phyloP scores from a whole-genome alignment of 2,329 filamentous ascomycete genomes.

The Dothistroma septosporum region DNA sequence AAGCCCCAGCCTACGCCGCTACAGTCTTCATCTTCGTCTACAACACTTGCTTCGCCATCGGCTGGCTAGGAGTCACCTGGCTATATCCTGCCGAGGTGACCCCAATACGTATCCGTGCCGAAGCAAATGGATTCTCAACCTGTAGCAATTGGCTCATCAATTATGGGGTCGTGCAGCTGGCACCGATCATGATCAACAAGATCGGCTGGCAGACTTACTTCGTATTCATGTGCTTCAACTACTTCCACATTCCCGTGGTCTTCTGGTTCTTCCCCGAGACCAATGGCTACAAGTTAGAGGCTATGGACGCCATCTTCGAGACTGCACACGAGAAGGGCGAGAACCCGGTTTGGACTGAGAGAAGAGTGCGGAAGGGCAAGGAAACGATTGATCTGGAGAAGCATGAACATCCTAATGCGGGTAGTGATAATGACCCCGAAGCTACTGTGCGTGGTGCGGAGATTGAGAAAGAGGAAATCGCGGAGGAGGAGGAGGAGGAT shows the following conservation, averaged over 20 bases:
- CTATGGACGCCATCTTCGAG: slow-evolving; percentile 28
- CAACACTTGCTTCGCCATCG: slow-evolving; percentile 25
- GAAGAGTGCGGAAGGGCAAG: slow-evolving; percentile 22
- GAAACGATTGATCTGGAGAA: slow-evolving; percentile 21
- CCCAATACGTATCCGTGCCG: slow-evolving; percentile 48
- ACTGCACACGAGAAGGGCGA: slow-evolving; percentile 28
- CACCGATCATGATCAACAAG: slow-evolving; percentile 46
- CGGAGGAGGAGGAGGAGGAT: slow-evolving; percentile 6
- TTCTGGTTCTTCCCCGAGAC: slow-evolving; percentile 24
- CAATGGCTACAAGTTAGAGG: slow-evolving; percentile 26
- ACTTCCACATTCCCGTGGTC: slow-evolving; percentile 14
- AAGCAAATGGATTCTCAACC: slow-evolving; percentile 52
- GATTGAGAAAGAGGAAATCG: slow-evolving; percentile 16
- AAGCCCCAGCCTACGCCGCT: slow-evolving; percentile 22
- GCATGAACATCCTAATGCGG: slow-evolving; percentile 10
- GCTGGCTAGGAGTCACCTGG: slow-evolving; percentile 35
- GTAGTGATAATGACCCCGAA: slow-evolving; percentile 12
- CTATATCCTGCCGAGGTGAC: slow-evolving; percentile 38
- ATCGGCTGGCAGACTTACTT: slow-evolving; percentile 50
- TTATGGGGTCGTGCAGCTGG: slow-evolving; percentile 28
- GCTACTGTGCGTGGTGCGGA: slow-evolving; percentile 15
- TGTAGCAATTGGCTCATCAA: slow-evolving; percentile 42
- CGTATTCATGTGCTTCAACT: slow-evolving; percentile 42
- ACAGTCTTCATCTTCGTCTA: slow-evolving; percentile 30
- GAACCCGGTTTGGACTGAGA: slow-evolving; percentile 29